A percentile compares a stretch with the other conserved stretches of the same genome.
Conservation (phyloP, 2,329 filamentous ascomycete species). For the Trichophyton verrucosum region DNA sequence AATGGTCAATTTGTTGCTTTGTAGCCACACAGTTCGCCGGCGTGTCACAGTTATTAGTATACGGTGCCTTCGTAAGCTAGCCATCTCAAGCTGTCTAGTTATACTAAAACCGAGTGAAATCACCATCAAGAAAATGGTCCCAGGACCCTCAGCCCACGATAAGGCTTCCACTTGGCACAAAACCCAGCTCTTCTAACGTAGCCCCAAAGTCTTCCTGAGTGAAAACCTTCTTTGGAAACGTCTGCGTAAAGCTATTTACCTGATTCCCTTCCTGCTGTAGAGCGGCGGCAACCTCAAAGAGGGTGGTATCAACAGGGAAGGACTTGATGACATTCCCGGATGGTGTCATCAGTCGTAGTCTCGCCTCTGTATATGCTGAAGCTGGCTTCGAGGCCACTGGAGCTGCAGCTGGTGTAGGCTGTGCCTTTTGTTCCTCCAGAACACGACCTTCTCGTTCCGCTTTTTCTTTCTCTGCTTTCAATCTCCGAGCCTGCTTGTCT, state of each 20-base stretch:
- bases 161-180: constrained; percentile 82
- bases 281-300: constrained; percentile 80
- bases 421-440: constrained; percentile 36
- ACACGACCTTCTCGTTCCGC: constrained; percentile 68
- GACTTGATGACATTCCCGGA: constrained; percentile 74
- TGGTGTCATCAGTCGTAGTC: constrained; percentile 67
- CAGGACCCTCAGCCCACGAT: constrained; percentile 45
- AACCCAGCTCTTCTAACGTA: constrained; percentile 81
- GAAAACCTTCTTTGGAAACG: constrained; percentile 76
- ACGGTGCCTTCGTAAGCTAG: neutral
- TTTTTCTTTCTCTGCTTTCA: constrained; percentile 75
- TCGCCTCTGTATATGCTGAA: constrained; percentile 63
- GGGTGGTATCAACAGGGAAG: constrained; percentile 73
- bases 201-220: constrained; percentile 67
- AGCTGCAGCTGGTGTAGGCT: constrained; percentile 33
- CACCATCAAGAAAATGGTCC: neutral
- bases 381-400: constrained; percentile 47
- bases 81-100: neutral
- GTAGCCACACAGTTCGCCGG: too few relatives aligned
- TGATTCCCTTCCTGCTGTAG: constrained; percentile 57
- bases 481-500: constrained; percentile 77
- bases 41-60: too few relatives aligned
- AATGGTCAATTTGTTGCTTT: too few relatives aligned
- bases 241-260: constrained; percentile 69
- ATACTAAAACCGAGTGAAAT: neutral